Conservation (phyloP, 1,284 basidiomycete species). For the Ustanciosporium gigantosporum region DNA sequence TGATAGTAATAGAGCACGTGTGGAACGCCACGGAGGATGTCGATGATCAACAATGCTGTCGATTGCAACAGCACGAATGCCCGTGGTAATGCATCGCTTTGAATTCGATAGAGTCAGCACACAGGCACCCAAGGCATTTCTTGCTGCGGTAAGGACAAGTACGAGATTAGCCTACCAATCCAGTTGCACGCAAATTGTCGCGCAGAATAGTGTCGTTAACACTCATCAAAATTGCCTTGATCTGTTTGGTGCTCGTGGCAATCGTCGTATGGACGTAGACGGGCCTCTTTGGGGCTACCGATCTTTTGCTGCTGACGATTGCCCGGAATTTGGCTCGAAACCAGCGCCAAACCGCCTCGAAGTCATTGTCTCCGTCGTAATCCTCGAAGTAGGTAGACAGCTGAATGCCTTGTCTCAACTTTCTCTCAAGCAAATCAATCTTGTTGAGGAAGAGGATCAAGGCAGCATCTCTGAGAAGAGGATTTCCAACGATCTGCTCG, state of each 20-base stretch:
- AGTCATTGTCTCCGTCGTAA: constrained; percentile 38
- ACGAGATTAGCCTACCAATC: constrained; percentile 17
- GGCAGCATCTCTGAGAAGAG: constrained; percentile 17
- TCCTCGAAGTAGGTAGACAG: constrained; percentile 18
- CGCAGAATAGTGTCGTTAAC: constrained; percentile 41
- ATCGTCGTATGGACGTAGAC: constrained; percentile 48
- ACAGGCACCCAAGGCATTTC: no score
- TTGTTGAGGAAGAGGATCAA: constrained; percentile 52
- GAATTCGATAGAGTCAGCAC: no score
- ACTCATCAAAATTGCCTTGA: constrained; percentile 40
- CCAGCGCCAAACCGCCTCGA: constrained; percentile 44
- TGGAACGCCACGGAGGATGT: no score
- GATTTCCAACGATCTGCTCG: constrained; percentile 24
- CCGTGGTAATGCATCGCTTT: no score
- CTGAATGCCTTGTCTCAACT: constrained; percentile 12
- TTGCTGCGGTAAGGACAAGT: no score
- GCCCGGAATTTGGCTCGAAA: constrained; percentile 28
- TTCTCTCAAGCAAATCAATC: constrained; percentile 40
- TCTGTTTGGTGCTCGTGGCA: constrained; percentile 44
- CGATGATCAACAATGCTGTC: no score
- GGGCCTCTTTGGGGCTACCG: constrained; percentile 8
- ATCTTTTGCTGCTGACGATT: not conserved
- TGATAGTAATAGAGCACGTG: no score
- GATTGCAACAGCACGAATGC: no score
- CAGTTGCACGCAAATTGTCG: constrained; percentile 27